Percentiles rank a stretch among this genome's conserved stretches.
Conservation (phyloP, 805 yeast genomes). For the Starmerella cellae region DNA sequence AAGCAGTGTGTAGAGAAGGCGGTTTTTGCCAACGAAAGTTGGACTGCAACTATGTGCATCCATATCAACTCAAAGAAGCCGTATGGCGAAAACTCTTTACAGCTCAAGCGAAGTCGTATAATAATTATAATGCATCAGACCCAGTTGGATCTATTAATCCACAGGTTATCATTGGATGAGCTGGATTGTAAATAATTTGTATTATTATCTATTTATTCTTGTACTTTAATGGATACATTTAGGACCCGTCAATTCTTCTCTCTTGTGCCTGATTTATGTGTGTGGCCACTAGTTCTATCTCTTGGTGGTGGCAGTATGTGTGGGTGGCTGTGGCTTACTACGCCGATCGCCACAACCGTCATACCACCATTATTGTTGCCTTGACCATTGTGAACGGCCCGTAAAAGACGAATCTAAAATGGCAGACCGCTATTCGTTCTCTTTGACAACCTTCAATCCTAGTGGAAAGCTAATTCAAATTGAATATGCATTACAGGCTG, state of each 20-base stretch:
- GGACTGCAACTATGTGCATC: constrained; percentile 78
- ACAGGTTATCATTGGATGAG: no score
- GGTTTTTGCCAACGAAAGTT: constrained; percentile 63
- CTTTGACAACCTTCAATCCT: constrained; percentile 95
- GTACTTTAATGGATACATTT: no score
- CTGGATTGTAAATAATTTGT: no score
- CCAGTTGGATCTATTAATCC: no score
- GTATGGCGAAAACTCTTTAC: constrained; percentile 33
- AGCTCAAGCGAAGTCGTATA: constrained; percentile 26
- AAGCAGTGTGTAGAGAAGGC: constrained; percentile 59
- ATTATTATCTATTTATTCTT: no score
- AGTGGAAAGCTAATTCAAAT: constrained; percentile 95
- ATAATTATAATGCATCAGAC: neutral
- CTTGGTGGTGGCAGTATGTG: no score
- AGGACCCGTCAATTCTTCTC: no score
- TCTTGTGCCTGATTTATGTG: no score
- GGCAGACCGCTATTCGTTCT: constrained; percentile 98
- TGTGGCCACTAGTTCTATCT: no score
- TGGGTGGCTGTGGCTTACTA: neutral
- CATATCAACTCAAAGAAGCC: constrained; percentile 40
- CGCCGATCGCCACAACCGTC: neutral
- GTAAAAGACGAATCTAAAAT: constrained; percentile 37
- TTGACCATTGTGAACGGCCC: neutral
- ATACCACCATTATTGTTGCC: no score
- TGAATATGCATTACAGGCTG: constrained; percentile 94